Conservation (phyloP, 495 filamentous ascomycete genomes). For the Aspergillus homomorphus region DNA sequence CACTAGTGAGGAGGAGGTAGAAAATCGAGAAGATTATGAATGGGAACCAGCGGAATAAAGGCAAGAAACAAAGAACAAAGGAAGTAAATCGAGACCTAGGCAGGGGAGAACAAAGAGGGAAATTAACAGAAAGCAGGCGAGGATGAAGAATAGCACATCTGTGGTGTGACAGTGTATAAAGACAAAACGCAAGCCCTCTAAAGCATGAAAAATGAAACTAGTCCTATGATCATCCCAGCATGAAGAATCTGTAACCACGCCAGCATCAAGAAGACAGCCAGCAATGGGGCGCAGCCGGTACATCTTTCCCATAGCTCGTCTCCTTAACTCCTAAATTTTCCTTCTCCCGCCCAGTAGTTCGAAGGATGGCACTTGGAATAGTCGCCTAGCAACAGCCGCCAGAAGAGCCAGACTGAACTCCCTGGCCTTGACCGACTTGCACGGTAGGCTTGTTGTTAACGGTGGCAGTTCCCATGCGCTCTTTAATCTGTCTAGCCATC, state of each 20-base stretch:
- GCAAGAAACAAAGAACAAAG: background rate
- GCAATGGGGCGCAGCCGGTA: constrained; percentile 2
- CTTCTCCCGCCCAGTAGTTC: background rate
- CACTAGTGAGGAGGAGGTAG: constrained; percentile 20
- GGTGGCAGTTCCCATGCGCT: constrained; percentile 96
- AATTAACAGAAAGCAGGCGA: constrained; percentile 1
- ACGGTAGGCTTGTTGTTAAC: constrained; percentile 98
- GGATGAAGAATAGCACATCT: constrained; percentile 3
- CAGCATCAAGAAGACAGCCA: constrained; percentile 10
- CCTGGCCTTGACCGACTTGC: constrained; percentile 88
- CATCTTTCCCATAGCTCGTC: constrained; percentile 6
- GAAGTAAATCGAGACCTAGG: background rate
- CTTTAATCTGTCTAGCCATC: constrained; percentile 99
- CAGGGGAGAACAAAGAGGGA: constrained; percentile 20
- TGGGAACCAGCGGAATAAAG: background rate
- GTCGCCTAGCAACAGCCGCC: constrained; percentile 87
- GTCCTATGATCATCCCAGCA: constrained; percentile 24
- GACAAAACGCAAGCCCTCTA: constrained; percentile 39
- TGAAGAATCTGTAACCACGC: constrained; percentile 16
- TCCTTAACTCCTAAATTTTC: background rate
- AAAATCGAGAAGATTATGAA: constrained; percentile 23
- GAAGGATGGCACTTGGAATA: constrained; percentile 6
- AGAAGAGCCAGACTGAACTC: constrained; percentile 85
- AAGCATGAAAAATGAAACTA: constrained; percentile 31
- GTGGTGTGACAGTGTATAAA: constrained; percentile 21